These are phyloP conservation scores for Balakata baccata DNA, from an alignment of 345 rosid genomes.

Conservation along the genomic window DNA sequence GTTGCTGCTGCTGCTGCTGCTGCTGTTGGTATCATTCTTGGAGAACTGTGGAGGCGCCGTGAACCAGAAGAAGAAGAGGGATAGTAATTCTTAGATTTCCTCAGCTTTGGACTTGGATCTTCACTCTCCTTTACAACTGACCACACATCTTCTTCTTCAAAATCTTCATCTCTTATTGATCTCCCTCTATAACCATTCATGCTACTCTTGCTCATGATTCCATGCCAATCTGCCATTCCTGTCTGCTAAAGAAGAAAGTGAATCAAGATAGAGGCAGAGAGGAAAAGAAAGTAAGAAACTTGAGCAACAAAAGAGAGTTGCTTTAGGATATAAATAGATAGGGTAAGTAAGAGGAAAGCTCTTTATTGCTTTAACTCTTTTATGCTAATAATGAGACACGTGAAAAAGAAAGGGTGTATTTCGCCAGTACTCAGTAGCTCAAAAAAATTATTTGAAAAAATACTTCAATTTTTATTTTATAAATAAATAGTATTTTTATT, in stretches of 20 bases:
- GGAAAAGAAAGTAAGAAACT: not conserved
- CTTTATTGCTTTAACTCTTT: constrained; percentile 1
- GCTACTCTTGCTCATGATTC: constrained; percentile 9
- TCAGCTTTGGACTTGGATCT: constrained; percentile 38
- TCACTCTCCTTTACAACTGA: constrained; percentile 40
- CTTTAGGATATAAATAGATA: constrained; percentile 24
- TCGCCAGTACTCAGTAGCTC: too few relatives aligned
- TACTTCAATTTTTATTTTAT: too few relatives aligned
- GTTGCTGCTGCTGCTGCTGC: constrained; percentile 10
- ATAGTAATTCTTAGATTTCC: constrained; percentile 30
- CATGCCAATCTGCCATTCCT: constrained; percentile 40
- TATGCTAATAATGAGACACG: constrained; percentile 8
- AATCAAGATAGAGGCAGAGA: not conserved
- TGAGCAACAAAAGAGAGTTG: constrained; percentile 4
- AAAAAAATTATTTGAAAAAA: too few relatives aligned
- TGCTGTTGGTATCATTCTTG: constrained; percentile 39
- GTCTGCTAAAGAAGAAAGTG: constrained; percentile 9
- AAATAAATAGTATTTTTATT: too few relatives aligned
- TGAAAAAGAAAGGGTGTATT: too few relatives aligned
- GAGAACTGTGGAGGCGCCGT: constrained; percentile 36
- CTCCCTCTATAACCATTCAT: constrained; percentile 18
- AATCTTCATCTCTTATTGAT: constrained; percentile 48
- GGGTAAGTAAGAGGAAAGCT: constrained; percentile 1
- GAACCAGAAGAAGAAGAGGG: constrained; percentile 34
- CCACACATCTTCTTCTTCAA: constrained; percentile 77